Conservation (phyloP, 352 stramenopile genomes). For the Phytophthora constricta region DNA sequence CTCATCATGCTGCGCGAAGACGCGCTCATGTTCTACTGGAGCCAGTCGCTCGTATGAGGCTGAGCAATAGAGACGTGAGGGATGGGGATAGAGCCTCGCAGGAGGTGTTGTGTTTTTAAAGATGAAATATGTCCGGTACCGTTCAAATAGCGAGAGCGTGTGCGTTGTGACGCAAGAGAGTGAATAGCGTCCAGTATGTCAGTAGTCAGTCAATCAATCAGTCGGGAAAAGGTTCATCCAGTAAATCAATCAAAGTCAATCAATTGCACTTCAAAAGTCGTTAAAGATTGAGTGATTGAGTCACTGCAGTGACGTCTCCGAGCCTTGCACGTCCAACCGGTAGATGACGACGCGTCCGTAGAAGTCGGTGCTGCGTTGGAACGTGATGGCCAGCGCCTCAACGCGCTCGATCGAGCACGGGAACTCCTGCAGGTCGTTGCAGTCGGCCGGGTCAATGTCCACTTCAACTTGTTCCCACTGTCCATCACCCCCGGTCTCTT, state of each 20-base stretch:
- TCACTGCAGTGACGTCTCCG: conserved; percentile 28
- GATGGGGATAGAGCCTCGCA: conserved; percentile 27
- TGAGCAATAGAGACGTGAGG: not conserved
- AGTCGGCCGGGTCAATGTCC: conserved; percentile 52
- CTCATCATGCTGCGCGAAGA: conserved; percentile 85
- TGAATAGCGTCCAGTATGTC: conserved; percentile 27
- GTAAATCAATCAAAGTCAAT: conserved; percentile 20
- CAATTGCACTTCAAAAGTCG: conserved; percentile 4
- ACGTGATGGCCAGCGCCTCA: conserved; percentile 54
- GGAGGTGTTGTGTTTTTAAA: conserved; percentile 27
- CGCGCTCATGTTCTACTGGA: conserved; percentile 90
- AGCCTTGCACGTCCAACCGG: conserved; percentile 50
- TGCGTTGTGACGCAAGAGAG: conserved; percentile 19
- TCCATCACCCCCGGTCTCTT: conserved; percentile 3
- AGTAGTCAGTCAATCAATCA: too few relatives aligned
- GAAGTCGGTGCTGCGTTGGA: conserved; percentile 73
- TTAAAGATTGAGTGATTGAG: too few relatives aligned
- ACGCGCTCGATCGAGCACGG: conserved; percentile 30
- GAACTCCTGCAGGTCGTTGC: conserved; percentile 66
- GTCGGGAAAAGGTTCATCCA: conserved; percentile 20
- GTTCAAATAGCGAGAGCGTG: conserved; percentile 15
- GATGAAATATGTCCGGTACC: conserved; percentile 20
- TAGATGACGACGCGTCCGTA: conserved; percentile 81
- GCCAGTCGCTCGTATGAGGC: conserved; percentile 69
- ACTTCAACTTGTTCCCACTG: conserved; percentile 36